A percentile compares a stretch with the other conserved stretches of the same genome.
Conservation (phyloP, 2,329 filamentous ascomycete genomes). For the Penicillium sp. region DNA sequence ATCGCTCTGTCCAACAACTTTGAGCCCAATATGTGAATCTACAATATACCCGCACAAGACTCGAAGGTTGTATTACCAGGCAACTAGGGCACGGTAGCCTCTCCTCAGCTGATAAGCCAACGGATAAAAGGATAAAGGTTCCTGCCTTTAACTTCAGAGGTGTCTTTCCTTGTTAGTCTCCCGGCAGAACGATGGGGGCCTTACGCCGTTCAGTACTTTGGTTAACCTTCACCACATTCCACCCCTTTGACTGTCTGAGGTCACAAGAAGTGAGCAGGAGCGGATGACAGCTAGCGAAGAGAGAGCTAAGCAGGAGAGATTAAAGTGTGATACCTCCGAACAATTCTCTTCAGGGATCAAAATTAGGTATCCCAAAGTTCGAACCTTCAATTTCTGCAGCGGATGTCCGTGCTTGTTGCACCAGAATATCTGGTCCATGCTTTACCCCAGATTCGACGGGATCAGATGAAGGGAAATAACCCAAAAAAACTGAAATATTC, state of each 20-base stretch:
- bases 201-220: slow-evolving; percentile 15
- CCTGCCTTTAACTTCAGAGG: slow-evolving; percentile 5
- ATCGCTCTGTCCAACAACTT: neutral
- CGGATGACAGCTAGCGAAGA: neutral
- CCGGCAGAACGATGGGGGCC: slow-evolving; percentile 19
- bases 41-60: neutral
- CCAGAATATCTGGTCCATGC: slow-evolving; percentile 27
- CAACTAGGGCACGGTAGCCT: slow-evolving; percentile 16
- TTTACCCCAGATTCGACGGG: slow-evolving; percentile 27
- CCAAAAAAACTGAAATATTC: slow-evolving; percentile 6
- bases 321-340: neutral
- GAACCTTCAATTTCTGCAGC: slow-evolving; percentile 26
- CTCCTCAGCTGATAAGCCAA: slow-evolving; percentile 22
- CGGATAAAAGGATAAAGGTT: slow-evolving; percentile 10
- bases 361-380: slow-evolving; percentile 14
- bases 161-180: slow-evolving; percentile 19
- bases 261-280: neutral
- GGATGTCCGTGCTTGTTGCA: slow-evolving; percentile 27
- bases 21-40: neutral
- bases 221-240: slow-evolving; percentile 22
- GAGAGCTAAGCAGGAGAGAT: neutral
- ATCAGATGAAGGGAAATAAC: slow-evolving; percentile 13
- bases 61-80: slow-evolving; percentile 3
- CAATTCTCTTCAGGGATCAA: neutral
- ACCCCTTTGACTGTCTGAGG: slow-evolving; percentile 6